These are phyloP conservation scores for Tagetes patula DNA, from an alignment of 129 eudicot genomes.

Conservation along the genomic window DNA sequence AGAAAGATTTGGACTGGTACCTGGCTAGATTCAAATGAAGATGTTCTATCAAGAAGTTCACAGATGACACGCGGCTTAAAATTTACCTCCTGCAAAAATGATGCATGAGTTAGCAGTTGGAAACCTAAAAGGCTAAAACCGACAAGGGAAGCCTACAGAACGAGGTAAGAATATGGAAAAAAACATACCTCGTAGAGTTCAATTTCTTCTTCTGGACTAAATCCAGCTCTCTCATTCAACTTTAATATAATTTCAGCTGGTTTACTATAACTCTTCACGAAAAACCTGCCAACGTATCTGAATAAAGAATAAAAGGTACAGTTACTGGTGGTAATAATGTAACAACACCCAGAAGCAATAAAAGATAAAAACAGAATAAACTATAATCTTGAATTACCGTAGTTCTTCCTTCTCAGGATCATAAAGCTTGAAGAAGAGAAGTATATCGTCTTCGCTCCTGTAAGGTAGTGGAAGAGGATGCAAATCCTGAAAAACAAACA, in stretches of 20 bases:
- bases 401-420: constrained; percentile 93
- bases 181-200: constrained; percentile 82
- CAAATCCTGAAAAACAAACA: constrained; percentile 54
- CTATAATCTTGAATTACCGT: constrained; percentile 45
- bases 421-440: constrained; percentile 88
- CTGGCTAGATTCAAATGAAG: constrained; percentile 78
- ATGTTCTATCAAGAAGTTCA: constrained; percentile 67
- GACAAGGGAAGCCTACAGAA: too few relatives aligned
- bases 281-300: constrained; percentile 85
- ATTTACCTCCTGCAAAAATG: constrained; percentile 64
- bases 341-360: neutral
- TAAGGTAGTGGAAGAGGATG: constrained; percentile 70
- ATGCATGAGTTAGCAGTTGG: neutral
- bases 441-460: constrained; percentile 78
- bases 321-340: neutral
- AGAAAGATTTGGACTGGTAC: constrained; percentile 34
- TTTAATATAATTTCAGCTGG: constrained; percentile 67
- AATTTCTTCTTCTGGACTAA: constrained; percentile 74
- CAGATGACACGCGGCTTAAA: constrained; percentile 94
- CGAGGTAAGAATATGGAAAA: neutral
- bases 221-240: constrained; percentile 84
- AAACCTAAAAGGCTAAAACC: neutral
- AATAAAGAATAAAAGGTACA: constrained; percentile 8
- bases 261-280: constrained; percentile 70
- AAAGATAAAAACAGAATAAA: neutral